Percentiles rank a stretch among this genome's conserved stretches.
Conservation (phyloP, 2,329 filamentous ascomycete species). For the Nothomitra cinnamomea region DNA sequence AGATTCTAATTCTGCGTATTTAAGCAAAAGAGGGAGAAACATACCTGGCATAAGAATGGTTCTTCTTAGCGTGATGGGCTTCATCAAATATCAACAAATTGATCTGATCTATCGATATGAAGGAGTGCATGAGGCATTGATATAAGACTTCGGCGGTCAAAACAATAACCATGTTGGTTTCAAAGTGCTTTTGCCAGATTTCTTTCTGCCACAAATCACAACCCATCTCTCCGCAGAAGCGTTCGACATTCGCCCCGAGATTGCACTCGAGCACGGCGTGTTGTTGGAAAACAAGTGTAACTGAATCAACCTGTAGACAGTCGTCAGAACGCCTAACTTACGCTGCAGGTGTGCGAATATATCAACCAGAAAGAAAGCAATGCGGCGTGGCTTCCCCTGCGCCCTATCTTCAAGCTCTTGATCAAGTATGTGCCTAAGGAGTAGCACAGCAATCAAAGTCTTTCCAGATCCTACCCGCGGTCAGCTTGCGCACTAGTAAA, state of each 20-base stretch:
- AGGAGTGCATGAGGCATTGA: constrained; percentile 61
- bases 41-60: constrained; percentile 66
- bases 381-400: constrained; percentile 39
- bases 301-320: constrained; percentile 51
- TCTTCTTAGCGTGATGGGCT: constrained; percentile 89
- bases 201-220: constrained; percentile 41
- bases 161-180: constrained; percentile 65
- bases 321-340: constrained; percentile 10
- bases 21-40: constrained; percentile 3
- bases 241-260: constrained; percentile 55
- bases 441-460: constrained; percentile 81
- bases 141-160: constrained; percentile 82
- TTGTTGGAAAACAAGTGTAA: constrained; percentile 83
- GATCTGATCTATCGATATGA: constrained; percentile 64
- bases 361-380: constrained; percentile 68
- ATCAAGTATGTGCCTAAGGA: constrained; percentile 61
- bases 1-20: neutral
- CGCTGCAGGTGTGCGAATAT: neutral
- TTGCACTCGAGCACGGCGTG: constrained; percentile 66
- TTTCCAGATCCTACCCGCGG: constrained; percentile 63
- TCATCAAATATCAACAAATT: constrained; percentile 92
- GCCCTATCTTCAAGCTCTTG: constrained; percentile 57
- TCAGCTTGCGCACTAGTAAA: constrained; percentile 9
- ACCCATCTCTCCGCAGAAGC: constrained; percentile 55
- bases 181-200: constrained; percentile 40